phyloP scores from a whole-genome alignment of 768 basidiomycete species.

The Termitomyces sp. region DNA sequence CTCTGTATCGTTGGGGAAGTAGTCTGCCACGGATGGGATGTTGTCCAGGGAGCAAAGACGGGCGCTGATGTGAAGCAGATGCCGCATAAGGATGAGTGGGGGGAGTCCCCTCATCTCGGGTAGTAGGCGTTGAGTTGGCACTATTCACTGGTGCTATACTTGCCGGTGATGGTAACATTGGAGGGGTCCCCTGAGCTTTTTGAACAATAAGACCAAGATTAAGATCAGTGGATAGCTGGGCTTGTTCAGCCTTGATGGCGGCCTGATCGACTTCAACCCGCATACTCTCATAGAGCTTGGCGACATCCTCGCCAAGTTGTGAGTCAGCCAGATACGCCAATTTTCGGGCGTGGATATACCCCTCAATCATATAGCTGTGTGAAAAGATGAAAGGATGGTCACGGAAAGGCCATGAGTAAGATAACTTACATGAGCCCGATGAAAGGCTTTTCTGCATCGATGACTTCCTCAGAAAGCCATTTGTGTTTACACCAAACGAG shows the following conservation, averaged over 20 bases:
- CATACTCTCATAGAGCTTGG: constrained; percentile 30
- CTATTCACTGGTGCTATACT: constrained; percentile 66
- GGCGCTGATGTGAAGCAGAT: constrained; percentile 28
- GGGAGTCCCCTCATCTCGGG: constrained; percentile 55
- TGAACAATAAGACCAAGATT: constrained; percentile 26
- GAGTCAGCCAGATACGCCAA: constrained; percentile 29
- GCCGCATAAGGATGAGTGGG: constrained; percentile 29
- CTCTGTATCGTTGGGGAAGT: constrained; percentile 34
- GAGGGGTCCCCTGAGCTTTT: constrained; percentile 49
- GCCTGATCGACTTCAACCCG: constrained; percentile 37
- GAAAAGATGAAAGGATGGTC: constrained; percentile 26
- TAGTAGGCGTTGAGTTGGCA: constrained; percentile 75
- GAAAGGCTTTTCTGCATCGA: constrained; percentile 59
- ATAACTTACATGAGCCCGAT: constrained; percentile 74
- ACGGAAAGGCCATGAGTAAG: constrained; percentile 12
- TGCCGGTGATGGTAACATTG: constrained; percentile 79
- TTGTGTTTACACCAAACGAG: constrained; percentile 71
- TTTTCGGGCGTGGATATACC: constrained; percentile 54
- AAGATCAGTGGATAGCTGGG: constrained; percentile 21
- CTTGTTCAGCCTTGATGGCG: constrained; percentile 35
- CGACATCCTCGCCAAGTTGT: constrained; percentile 36
- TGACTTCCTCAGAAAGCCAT: constrained; percentile 53
- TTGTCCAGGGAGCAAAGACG: constrained; percentile 26
- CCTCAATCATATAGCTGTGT: constrained; percentile 74
- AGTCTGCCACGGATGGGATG: constrained; percentile 33